Conservation (phyloP, 495 filamentous ascomycete species). For the Tetracladium marchalianum region DNA sequence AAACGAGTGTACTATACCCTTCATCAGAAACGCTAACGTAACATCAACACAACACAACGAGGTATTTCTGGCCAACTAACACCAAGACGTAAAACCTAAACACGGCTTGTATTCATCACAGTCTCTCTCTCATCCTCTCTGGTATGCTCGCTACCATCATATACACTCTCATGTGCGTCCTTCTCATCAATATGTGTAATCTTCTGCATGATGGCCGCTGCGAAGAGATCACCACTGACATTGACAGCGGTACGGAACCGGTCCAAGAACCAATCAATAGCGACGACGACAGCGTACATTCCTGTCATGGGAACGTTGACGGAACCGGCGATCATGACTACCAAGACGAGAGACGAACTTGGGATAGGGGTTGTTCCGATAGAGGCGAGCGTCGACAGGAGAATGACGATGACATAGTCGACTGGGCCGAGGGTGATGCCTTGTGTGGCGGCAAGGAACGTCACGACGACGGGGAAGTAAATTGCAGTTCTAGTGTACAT, state of each 20-base stretch:
- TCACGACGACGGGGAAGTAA: conserved; percentile 23
- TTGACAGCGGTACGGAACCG: conserved; percentile 24
- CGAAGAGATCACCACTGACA: conserved; percentile 23
- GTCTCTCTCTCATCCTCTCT: too few relatives aligned
- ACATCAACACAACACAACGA: too few relatives aligned
- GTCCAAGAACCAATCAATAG: conserved; percentile 25
- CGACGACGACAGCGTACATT: conserved; percentile 24
- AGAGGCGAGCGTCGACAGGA: conserved; percentile 24
- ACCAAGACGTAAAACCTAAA: too few relatives aligned
- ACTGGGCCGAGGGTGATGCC: conserved; percentile 16
- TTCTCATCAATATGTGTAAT: background rate
- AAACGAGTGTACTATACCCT: too few relatives aligned
- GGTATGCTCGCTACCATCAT: too few relatives aligned
- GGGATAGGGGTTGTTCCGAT: conserved; percentile 27
- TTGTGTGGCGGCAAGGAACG: conserved; percentile 24
- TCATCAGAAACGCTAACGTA: too few relatives aligned
- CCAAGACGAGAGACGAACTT: conserved; percentile 23
- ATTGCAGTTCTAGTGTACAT: conserved; percentile 18
- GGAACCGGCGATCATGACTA: conserved; percentile 24
- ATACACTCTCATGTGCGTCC: too few relatives aligned
- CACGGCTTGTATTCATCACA: too few relatives aligned
- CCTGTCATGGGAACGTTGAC: conserved; percentile 23
- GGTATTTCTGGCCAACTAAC: too few relatives aligned
- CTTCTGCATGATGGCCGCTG: conserved; percentile 14
- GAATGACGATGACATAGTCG: conserved; percentile 23